Conservation (phyloP, 768 basidiomycete species). For the Tricholoma saponaceum region DNA sequence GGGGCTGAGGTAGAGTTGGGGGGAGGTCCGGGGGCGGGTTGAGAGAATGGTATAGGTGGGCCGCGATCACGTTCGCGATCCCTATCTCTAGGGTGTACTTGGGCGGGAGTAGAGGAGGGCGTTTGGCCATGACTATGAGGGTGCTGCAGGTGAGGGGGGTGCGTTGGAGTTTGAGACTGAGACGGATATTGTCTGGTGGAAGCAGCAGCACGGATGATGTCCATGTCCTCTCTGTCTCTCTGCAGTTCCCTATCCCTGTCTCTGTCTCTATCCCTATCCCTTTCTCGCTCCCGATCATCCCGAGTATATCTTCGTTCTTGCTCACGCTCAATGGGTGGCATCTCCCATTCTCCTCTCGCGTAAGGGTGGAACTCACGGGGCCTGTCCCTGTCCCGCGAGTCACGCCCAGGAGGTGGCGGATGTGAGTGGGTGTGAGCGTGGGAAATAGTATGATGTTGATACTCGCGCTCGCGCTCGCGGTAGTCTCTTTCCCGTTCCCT, state of each 20-base stretch:
- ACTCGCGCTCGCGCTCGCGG: constrained; percentile 14
- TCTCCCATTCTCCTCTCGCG: background rate
- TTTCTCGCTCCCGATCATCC: constrained; percentile 20
- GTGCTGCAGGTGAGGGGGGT: background rate
- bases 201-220: constrained; percentile 16
- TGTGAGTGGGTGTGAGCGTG: background rate
- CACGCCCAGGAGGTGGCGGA: background rate
- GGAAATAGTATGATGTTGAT: background rate
- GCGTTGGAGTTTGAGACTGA: constrained; percentile 2
- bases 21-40: background rate
- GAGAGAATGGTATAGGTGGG: background rate
- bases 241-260: constrained; percentile 8
- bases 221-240: constrained; percentile 11
- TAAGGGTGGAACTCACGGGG: background rate
- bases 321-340: background rate
- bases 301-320: background rate
- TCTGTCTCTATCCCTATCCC: constrained; percentile 24
- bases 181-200: constrained; percentile 8
- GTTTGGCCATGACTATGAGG: constrained; percentile 8
- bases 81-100: constrained; percentile 7
- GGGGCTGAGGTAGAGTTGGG: background rate
- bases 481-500: constrained; percentile 31
- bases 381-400: background rate
- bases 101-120: constrained; percentile 1
- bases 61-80: constrained; percentile 13